Conservation (phyloP, 306 rosid species). For the Cyclanthera cordifolia region DNA sequence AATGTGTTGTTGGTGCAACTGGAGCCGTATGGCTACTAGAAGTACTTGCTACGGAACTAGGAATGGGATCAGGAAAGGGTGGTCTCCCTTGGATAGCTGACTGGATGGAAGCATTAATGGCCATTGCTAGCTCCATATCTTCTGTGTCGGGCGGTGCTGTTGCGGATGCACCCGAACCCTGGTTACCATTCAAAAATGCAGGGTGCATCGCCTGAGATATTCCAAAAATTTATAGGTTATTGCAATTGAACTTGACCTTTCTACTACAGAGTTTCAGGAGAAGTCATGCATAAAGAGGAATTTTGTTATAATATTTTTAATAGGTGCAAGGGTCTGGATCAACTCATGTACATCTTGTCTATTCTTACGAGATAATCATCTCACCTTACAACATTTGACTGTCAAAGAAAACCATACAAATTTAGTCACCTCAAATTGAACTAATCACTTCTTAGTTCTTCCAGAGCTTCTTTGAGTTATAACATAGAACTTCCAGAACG, state of each 20-base stretch:
- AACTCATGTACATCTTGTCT: too few relatives aligned
- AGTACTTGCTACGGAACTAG: slow-evolving; percentile 45
- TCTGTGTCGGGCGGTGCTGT: slow-evolving; percentile 65
- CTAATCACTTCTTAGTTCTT: too few relatives aligned
- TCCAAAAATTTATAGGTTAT: slow-evolving; percentile 10
- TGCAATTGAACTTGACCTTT: neutral
- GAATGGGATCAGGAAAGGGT: slow-evolving; percentile 29
- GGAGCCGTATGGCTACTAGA: slow-evolving; percentile 34
- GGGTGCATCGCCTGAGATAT: slow-evolving; percentile 46
- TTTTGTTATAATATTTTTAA: too few relatives aligned
- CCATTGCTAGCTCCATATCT: slow-evolving; percentile 61
- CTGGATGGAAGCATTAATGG: slow-evolving; percentile 61
- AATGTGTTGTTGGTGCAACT: slow-evolving; percentile 23
- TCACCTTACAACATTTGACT: too few relatives aligned
- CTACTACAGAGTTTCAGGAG: neutral
- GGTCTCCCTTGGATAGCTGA: slow-evolving; percentile 44
- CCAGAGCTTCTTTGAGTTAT: too few relatives aligned
- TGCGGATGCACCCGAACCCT: slow-evolving; percentile 35
- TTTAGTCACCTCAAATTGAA: too few relatives aligned
- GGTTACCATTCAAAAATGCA: slow-evolving; percentile 45
- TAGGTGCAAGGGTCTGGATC: too few relatives aligned
- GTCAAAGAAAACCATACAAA: too few relatives aligned
- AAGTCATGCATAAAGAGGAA: too few relatives aligned
- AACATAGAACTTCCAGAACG: too few relatives aligned
- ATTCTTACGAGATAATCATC: too few relatives aligned